These are phyloP conservation scores for Collybia nuda DNA, from an alignment of 768 basidiomycete genomes.

Conservation along the genomic window DNA sequence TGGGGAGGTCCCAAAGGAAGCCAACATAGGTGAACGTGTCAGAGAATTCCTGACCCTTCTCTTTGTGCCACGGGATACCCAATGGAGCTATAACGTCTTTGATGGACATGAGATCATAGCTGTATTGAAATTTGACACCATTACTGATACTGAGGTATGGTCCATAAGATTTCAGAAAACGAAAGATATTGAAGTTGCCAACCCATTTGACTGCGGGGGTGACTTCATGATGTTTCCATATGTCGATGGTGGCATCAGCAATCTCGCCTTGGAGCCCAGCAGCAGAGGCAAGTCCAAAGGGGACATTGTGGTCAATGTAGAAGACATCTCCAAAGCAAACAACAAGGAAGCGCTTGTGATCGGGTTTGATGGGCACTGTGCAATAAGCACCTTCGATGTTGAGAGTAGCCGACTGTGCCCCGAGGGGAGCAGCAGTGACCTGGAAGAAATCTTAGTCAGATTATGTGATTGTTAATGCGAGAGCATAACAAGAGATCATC, in stretches of 20 bases:
- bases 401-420: conserved; percentile 25
- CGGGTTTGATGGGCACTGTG: conserved; percentile 21
- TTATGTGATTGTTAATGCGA: not conserved
- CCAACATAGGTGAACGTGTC: conserved; percentile 22
- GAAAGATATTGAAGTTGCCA: conserved; percentile 24
- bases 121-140: conserved; percentile 7
- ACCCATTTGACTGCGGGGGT: conserved; percentile 23
- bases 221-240: conserved; percentile 18
- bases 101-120: conserved; percentile 11
- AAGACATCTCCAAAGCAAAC: conserved; percentile 13
- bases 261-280: conserved; percentile 22
- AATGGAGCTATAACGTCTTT: conserved; percentile 12
- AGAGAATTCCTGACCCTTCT: conserved; percentile 18
- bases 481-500: too few species aligned
- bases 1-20: conserved; percentile 27
- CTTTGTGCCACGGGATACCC: conserved; percentile 22
- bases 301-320: conserved; percentile 13
- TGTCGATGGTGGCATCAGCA: conserved; percentile 21
- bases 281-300: conserved; percentile 23
- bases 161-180: conserved; percentile 11
- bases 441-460: conserved; percentile 5
- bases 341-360: conserved; percentile 20
- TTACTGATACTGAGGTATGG: conserved; percentile 1
- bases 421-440: conserved; percentile 23
- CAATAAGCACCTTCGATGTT: conserved; percentile 28